Evolutionary conservation across 345 rosid species (phyloP).

Genomic region (Linum trigynum): DNA sequence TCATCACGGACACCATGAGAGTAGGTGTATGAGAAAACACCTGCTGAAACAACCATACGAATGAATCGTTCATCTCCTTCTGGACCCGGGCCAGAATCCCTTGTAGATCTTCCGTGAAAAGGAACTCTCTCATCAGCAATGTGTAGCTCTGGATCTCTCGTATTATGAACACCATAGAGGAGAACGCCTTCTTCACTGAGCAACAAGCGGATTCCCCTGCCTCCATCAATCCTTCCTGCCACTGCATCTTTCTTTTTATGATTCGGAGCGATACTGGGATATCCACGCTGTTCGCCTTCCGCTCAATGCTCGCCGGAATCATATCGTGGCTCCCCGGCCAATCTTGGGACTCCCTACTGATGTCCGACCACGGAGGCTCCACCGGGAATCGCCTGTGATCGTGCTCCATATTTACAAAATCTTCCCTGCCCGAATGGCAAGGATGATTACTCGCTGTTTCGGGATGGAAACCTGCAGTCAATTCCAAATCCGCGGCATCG

Average conservation of each 20-base stretch:
- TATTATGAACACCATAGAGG: slow-evolving; percentile 92
- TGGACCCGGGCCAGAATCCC: slow-evolving; percentile 59
- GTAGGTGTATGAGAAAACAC: slow-evolving; percentile 90
- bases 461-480: slow-evolving; percentile 11
- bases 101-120: slow-evolving; percentile 59
- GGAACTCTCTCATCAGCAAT: slow-evolving; percentile 65
- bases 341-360: slow-evolving; percentile 22
- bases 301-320: slow-evolving; percentile 46
- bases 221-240: slow-evolving; percentile 56
- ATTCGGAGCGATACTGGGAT: slow-evolving; percentile 76
- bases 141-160: slow-evolving; percentile 66
- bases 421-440: not conserved
- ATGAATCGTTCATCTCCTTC: slow-evolving; percentile 73
- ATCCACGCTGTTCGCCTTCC: slow-evolving; percentile 77
- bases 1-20: slow-evolving; percentile 85
- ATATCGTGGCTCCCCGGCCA: slow-evolving; percentile 22
- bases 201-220: slow-evolving; percentile 58
- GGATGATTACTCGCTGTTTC: not conserved
- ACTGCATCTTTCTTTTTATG: slow-evolving; percentile 63
- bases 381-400: slow-evolving; percentile 10
- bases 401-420: not conserved
- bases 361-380: slow-evolving; percentile 25
- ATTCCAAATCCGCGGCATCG: slow-evolving; percentile 17
- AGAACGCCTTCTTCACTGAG: slow-evolving; percentile 73
- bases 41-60: slow-evolving; percentile 90